Conservation (phyloP, 2,329 filamentous ascomycete genomes). For the Massarina eburnea region DNA sequence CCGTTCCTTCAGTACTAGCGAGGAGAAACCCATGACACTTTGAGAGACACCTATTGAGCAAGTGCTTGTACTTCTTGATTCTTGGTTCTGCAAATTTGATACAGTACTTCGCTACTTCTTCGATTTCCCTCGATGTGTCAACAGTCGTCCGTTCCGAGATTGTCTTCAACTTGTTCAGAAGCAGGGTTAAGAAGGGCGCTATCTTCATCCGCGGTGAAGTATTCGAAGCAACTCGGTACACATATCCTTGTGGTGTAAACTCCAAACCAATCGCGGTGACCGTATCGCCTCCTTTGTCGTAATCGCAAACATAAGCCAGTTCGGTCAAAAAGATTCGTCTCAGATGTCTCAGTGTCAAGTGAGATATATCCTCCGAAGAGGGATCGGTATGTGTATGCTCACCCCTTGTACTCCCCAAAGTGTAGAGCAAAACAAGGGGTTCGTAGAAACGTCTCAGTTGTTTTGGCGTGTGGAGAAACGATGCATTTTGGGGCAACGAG, state of each 20-base stretch:
- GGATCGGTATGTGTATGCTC: slow-evolving; percentile 3
- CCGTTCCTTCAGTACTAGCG: slow-evolving; percentile 1
- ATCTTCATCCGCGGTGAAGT: slow-evolving; percentile 6
- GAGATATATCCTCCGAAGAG: slow-evolving; percentile 1
- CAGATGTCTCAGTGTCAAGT: slow-evolving; percentile 2
- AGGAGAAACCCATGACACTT: slow-evolving; percentile 6
- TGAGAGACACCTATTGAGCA: slow-evolving; percentile 7
- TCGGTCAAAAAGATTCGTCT: slow-evolving; percentile 12
- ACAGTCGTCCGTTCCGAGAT: not conserved
- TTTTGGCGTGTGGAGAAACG: not conserved
- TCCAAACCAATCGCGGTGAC: slow-evolving; percentile 15
- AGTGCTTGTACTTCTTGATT: slow-evolving; percentile 14
- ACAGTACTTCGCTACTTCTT: slow-evolving; percentile 7
- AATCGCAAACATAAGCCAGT: slow-evolving; percentile 13
- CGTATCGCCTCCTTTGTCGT: slow-evolving; percentile 16
- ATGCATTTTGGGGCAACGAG: not conserved
- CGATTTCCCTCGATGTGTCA: not conserved
- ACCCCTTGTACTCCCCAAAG: slow-evolving; percentile 4
- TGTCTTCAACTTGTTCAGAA: slow-evolving; percentile 6
- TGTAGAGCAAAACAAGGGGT: slow-evolving; percentile 5
- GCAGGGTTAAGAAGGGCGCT: slow-evolving; percentile 8
- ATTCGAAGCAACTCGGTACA: slow-evolving; percentile 19
- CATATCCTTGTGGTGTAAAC: slow-evolving; percentile 10
- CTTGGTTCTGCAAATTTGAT: slow-evolving; percentile 15
- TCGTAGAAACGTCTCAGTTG: slow-evolving; percentile 11